Percentiles rank a stretch among this genome's conserved stretches.
These are phyloP conservation scores for Tieghemostelium lacteum DNA, from an alignment of 78 protist genomes.

Conservation along the genomic window DNA sequence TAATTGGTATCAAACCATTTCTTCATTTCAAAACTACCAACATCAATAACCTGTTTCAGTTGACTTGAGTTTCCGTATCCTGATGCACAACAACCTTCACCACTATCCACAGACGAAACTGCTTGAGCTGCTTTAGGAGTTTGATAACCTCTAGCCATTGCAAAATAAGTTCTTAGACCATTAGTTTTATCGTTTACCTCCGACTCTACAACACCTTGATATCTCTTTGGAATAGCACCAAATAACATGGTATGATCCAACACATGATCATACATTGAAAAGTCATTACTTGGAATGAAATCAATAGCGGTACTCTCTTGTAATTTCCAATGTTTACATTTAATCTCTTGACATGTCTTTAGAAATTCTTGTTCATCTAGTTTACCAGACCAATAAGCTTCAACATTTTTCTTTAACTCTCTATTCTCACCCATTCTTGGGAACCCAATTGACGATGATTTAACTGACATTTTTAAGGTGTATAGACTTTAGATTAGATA, in stretches of 20 bases:
- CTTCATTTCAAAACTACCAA: conserved; percentile 84
- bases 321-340: conserved; percentile 8
- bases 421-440: conserved; percentile 85
- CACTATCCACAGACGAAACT: background rate
- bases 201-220: conserved; percentile 51
- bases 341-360: background rate
- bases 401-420: conserved; percentile 82
- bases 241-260: conserved; percentile 76
- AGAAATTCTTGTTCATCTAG: conserved; percentile 46
- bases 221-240: conserved; percentile 83
- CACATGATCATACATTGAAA: conserved; percentile 84
- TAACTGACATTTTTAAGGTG: too few relatives aligned
- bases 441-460: conserved; percentile 61
- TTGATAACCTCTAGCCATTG: conserved; percentile 88
- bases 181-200: conserved; percentile 8
- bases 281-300: conserved; percentile 81
- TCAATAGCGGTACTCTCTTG: conserved; percentile 59
- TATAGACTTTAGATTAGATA: too few relatives aligned
- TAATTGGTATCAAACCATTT: conserved; percentile 92
- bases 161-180: conserved; percentile 76
- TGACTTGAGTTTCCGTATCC: conserved; percentile 19
- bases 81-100: too few relatives aligned
- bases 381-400: conserved; percentile 83
- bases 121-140: conserved; percentile 28
- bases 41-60: conserved; percentile 33